phyloP scores from a whole-genome alignment of 108 stramenopile species.

The Skeletonema marinoi region DNA sequence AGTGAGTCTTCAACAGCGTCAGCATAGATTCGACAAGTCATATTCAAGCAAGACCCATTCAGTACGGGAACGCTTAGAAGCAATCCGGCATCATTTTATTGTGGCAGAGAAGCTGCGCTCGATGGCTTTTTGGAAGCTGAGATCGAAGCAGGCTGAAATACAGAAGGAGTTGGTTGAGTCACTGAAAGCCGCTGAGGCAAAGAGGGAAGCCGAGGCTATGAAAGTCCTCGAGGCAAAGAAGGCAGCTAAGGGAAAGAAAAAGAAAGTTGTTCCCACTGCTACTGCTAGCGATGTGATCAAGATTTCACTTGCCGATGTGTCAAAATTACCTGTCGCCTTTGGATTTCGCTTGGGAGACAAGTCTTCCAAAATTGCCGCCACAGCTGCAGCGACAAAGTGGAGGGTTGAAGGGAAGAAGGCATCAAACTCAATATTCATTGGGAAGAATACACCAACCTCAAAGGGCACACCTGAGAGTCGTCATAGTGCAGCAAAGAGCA shows the following conservation, averaged over 20 bases:
- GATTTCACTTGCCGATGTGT: neutral
- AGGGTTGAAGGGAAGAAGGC: neutral
- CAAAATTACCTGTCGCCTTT: slow-evolving; percentile 25
- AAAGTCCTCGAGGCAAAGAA: neutral
- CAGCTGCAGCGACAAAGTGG: slow-evolving; percentile 1
- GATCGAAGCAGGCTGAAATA: neutral
- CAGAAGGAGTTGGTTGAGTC: neutral
- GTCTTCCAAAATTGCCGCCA: neutral
- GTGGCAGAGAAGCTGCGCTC: neutral
- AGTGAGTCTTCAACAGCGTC: neutral
- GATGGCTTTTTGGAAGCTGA: neutral
- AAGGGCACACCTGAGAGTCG: neutral
- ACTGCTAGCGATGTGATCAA: neutral
- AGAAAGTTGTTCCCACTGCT: neutral
- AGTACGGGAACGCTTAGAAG: neutral
- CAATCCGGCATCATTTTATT: neutral
- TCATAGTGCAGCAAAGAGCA: neutral
- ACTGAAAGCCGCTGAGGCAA: neutral
- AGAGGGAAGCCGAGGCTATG: neutral
- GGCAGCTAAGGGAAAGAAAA: neutral
- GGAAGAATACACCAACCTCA: neutral
- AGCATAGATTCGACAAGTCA: neutral
- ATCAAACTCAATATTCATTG: neutral
- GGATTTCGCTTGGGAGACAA: slow-evolving; percentile 9
- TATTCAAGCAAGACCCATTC: neutral